phyloP scores from a whole-genome alignment of 495 filamentous ascomycete species.

The Tuber umbilicatum region DNA sequence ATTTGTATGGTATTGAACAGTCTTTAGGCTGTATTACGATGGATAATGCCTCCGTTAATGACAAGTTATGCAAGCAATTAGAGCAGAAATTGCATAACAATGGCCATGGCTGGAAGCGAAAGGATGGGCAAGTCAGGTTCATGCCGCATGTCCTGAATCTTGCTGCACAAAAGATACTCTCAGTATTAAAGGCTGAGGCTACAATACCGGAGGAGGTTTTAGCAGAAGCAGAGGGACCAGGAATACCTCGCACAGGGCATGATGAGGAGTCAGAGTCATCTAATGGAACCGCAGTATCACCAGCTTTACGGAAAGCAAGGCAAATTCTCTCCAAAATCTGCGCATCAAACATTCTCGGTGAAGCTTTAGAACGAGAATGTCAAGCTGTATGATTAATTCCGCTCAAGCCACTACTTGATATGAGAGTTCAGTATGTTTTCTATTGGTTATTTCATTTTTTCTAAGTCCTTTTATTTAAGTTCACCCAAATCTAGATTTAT shows the following conservation, averaged over 20 bases:
- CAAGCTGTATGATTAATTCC: neutral
- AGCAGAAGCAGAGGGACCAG: neutral
- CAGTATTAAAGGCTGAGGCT: slow-evolving; percentile 1
- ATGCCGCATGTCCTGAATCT: slow-evolving; percentile 23
- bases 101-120: neutral
- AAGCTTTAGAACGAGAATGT: slow-evolving; percentile 6
- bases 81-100: neutral
- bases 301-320: slow-evolving; percentile 8
- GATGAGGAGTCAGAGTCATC: too few species aligned
- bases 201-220: neutral
- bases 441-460: neutral
- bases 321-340: slow-evolving; percentile 13
- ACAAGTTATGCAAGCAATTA: neutral
- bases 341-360: slow-evolving; percentile 3
- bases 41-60: slow-evolving; percentile 18
- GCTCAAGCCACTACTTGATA: slow-evolving; percentile 14
- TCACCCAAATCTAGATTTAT: too few species aligned
- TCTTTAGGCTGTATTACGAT: slow-evolving; percentile 14
- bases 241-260: too few species aligned
- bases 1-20: slow-evolving; percentile 3
- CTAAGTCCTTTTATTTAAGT: too few species aligned
- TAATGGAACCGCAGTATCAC: neutral
- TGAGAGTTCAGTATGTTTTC: slow-evolving; percentile 13
- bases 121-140: slow-evolving; percentile 12
- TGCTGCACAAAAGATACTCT: slow-evolving; percentile 12